Percentiles rank a stretch among this genome's conserved stretches.
Evolutionary conservation across 495 filamentous ascomycete genomes (phyloP).

Genomic region (Thermothielavioides terrestris): DNA sequence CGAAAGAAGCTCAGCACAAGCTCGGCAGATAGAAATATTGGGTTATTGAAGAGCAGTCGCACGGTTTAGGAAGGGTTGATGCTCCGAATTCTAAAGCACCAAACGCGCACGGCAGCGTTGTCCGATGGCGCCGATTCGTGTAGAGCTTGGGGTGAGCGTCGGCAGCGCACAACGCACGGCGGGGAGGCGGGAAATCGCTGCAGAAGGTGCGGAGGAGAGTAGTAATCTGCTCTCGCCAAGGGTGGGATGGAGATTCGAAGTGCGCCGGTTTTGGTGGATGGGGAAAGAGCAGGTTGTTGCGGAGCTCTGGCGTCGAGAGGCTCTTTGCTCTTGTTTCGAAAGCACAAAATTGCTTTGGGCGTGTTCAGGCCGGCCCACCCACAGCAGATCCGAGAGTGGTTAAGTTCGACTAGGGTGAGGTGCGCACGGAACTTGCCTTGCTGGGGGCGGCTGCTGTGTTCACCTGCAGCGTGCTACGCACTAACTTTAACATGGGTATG

Average conservation of each 20-base stretch:
- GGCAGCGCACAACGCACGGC: background rate
- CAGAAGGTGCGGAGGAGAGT: background rate
- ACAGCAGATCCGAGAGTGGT: background rate
- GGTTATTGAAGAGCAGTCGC: background rate
- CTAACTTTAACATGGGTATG: background rate
- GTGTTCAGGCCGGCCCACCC: slow-evolving; percentile 11
- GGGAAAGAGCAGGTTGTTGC: slow-evolving; percentile 3
- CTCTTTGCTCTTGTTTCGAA: slow-evolving; percentile 3
- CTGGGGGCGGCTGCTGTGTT: background rate
- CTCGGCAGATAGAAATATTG: background rate
- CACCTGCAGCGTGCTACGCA: background rate
- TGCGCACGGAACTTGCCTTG: slow-evolving; percentile 13
- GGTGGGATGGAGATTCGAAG: background rate
- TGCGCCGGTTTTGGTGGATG: background rate
- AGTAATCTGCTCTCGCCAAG: background rate
- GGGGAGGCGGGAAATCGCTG: background rate
- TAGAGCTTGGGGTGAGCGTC: background rate
- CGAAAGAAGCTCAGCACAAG: slow-evolving; percentile 4
- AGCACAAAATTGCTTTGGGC: slow-evolving; percentile 18
- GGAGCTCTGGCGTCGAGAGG: slow-evolving; percentile 13
- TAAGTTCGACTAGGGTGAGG: background rate
- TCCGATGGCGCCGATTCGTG: background rate
- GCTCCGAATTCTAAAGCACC: background rate
- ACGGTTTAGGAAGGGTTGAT: background rate
- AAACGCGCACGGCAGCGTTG: background rate